Conservation (phyloP, 257 asterid species). For the Striga asiatica region DNA sequence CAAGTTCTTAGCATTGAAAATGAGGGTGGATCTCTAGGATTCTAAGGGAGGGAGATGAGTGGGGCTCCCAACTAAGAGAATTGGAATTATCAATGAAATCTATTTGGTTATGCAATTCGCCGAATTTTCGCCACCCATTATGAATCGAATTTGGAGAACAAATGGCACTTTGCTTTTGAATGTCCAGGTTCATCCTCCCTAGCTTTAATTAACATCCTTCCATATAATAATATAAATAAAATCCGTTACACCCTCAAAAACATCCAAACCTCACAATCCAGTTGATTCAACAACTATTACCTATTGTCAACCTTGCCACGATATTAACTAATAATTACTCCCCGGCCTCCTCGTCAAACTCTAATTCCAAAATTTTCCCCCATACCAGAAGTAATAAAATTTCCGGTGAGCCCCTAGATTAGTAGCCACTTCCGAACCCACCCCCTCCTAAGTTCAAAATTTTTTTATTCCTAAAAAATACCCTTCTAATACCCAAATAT, state of each 20-base stretch:
- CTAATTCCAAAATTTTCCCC: neutral
- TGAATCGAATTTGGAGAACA: conserved; percentile 5
- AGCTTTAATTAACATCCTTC: neutral
- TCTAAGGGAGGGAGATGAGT: no score
- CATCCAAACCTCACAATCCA: no score
- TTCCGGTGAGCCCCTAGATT: neutral
- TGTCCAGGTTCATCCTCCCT: conserved; percentile 63
- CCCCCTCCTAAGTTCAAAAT: neutral
- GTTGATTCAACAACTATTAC: no score
- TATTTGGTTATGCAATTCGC: neutral
- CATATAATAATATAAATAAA: no score
- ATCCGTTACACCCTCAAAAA: conserved; percentile 3
- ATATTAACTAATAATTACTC: neutral
- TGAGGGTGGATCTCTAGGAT: no score
- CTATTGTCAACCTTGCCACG: neutral
- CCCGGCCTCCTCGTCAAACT: neutral
- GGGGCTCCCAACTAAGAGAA: neutral
- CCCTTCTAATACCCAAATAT: neutral
- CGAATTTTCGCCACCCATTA: neutral
- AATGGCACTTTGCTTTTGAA: conserved; percentile 1
- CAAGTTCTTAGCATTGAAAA: no score
- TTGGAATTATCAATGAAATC: neutral
- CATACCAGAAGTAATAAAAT: no score
- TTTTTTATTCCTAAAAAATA: neutral
- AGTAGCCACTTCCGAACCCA: neutral